Evolutionary conservation across 208 protist genomes (phyloP), one percentile per base, ranked within the genome.

Genomic region (Trypanosoma rangeli): DNA sequence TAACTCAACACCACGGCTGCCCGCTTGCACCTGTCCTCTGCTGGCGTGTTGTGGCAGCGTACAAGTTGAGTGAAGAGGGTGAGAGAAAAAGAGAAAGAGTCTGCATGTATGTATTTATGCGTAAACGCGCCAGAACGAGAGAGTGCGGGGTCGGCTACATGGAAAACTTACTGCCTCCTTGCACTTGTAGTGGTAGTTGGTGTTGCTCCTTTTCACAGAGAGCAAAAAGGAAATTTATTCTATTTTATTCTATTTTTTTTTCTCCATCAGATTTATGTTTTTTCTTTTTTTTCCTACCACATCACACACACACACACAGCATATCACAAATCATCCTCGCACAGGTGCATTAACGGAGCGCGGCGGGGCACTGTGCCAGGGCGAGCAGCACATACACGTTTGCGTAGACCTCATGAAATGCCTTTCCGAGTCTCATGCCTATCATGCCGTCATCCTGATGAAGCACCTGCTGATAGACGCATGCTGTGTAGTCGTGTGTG

Each of bases 311-410:
- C n/a, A n/a, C n/a, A n/a, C n/a, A n/a, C 50, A 22, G 1, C 26
- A 49, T 49, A 20, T 18, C 24, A 29, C 33, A 9, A 5, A 29
- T 20, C 12, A 46, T 28, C 16, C 5, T 31, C 20, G 44, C 24
- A 50, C 13, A 50, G 24, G 3, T 18, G 42, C 31, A 12, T 66
- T 37, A 66, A 18, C 48, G 61, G 12, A 66, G 29, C 13, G 53
- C 42, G 12, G 58, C 18, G 29, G 53, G 42, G 26, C 63, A 77
- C 71, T 79, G 72, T 13, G 78, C 72, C 8, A 83, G 13, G 4
- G 73, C 59, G 10, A 83, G 64, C n/a, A 83, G 28, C 28, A 83
- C 60, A 24, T 78, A 76, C 35, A 83, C 28, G 60, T 83, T 83
- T 7, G 68, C 60, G 52, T 76, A 76, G 44, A 83, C 53, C 78